phyloP scores from a whole-genome alignment of 495 filamentous ascomycete species.

The Pseudotulostoma volvatum region DNA sequence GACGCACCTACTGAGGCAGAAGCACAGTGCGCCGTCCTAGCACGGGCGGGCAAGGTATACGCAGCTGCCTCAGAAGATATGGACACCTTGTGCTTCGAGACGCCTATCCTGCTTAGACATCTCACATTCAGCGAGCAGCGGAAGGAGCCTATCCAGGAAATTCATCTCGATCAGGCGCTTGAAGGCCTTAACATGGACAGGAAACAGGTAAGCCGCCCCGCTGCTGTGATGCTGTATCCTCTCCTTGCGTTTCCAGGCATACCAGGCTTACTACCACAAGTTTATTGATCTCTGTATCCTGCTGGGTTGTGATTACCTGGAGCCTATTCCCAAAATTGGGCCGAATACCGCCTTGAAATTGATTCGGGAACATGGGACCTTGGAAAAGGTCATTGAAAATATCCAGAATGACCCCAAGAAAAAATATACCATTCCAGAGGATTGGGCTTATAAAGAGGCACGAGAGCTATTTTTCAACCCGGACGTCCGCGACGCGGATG shows the following conservation, averaged over 20 bases:
- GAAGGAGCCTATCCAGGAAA: slow-evolving; percentile 95
- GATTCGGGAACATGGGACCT: slow-evolving; percentile 72
- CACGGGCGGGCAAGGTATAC: slow-evolving; percentile 86
- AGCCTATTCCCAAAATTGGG: slow-evolving; percentile 86
- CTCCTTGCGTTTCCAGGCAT: not conserved
- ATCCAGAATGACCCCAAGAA: slow-evolving; percentile 60
- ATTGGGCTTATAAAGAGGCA: slow-evolving; percentile 89
- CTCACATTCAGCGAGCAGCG: slow-evolving; percentile 93
- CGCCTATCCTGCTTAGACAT: slow-evolving; percentile 79
- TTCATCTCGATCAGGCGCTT: slow-evolving; percentile 68
- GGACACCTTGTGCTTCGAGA: slow-evolving; percentile 93
- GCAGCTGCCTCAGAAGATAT: slow-evolving; percentile 96
- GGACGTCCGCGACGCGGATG: slow-evolving; percentile 69
- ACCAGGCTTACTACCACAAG: slow-evolving; percentile 26
- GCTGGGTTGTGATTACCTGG: slow-evolving; percentile 93
- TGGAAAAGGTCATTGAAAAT: slow-evolving; percentile 71
- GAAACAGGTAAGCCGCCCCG: slow-evolving; percentile 50
- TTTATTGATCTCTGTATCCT: slow-evolving; percentile 98
- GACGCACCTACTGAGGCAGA: slow-evolving; percentile 93
- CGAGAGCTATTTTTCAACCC: slow-evolving; percentile 81
- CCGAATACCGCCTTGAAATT: slow-evolving; percentile 81
- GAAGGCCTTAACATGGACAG: slow-evolving; percentile 76
- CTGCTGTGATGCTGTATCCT: not conserved
- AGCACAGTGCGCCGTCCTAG: slow-evolving; percentile 85
- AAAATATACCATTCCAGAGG: slow-evolving; percentile 70